phyloP scores from a whole-genome alignment of 2,329 filamentous ascomycete genomes.

The Aspergillus versicolor region DNA sequence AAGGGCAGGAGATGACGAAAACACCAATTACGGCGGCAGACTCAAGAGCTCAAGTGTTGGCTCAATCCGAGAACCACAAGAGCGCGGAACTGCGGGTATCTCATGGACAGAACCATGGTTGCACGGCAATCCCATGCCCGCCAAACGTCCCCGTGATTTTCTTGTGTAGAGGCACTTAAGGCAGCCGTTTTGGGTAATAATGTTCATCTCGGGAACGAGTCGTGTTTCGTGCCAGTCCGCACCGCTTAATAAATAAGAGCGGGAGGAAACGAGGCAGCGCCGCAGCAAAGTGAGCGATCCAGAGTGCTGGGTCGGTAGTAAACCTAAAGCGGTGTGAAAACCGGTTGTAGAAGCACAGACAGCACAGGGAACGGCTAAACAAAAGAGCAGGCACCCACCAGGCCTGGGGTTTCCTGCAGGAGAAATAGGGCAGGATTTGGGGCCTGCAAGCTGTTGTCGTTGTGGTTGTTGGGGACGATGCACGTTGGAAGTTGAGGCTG shows the following conservation, averaged over 20 bases:
- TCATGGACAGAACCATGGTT: conserved; percentile 7
- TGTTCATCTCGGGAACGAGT: not conserved
- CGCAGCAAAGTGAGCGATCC: conserved; percentile 10
- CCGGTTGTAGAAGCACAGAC: conserved; percentile 4
- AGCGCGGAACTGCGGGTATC: conserved; percentile 5
- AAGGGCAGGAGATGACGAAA: not conserved
- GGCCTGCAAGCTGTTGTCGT: not conserved
- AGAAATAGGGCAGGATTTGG: not conserved
- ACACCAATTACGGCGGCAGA: conserved; percentile 8
- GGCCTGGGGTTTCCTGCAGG: not conserved
- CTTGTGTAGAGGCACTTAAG: not conserved
- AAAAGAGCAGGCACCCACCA: not conserved
- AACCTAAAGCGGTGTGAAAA: conserved; percentile 16
- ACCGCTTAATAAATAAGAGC: conserved; percentile 11
- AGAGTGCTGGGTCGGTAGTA: conserved; percentile 15
- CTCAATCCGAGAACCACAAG: not conserved
- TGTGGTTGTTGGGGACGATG: conserved; percentile 3
- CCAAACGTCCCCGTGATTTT: not conserved
- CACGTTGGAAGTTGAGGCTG: conserved; percentile 9
- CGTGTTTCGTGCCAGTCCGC: conserved; percentile 3
- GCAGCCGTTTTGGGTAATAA: not conserved
- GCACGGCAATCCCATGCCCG: conserved; percentile 3
- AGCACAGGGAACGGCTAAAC: not conserved
- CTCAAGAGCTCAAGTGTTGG: conserved; percentile 10
- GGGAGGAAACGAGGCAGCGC: conserved; percentile 13